Percentiles rank a stretch among this genome's conserved stretches.
These are phyloP conservation scores for Aspergillus sclerotialis DNA, from an alignment of 2,329 filamentous ascomycete genomes.

Conservation along the genomic window DNA sequence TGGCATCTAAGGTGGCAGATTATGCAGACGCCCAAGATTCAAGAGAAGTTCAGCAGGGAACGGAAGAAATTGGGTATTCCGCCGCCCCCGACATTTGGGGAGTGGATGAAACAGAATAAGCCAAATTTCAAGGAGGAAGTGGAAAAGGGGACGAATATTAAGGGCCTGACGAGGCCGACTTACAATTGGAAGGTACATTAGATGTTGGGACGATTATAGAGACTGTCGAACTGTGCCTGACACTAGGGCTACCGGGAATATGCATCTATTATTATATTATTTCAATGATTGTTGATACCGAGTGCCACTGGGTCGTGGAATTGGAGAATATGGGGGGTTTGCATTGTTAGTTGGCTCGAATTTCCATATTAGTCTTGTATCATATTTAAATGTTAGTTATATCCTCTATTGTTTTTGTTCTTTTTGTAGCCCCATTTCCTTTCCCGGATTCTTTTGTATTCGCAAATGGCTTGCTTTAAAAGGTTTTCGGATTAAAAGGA, in stretches of 20 bases:
- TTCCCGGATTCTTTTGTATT: background rate
- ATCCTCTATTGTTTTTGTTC: constrained; percentile 1
- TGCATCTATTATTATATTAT: too few species aligned
- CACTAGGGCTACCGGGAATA: background rate
- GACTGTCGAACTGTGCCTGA: constrained; percentile 1
- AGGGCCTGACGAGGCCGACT: constrained; percentile 23
- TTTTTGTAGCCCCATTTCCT: background rate
- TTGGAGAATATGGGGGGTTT: too few species aligned
- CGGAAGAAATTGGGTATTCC: constrained; percentile 60
- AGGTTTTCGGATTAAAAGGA: too few species aligned
- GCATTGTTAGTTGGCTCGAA: too few species aligned
- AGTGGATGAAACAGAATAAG: constrained; percentile 39
- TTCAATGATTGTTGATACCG: too few species aligned
- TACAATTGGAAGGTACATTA: constrained; percentile 23
- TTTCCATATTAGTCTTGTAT: too few species aligned
- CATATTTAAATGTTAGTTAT: too few species aligned
- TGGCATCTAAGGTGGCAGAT: constrained; percentile 87
- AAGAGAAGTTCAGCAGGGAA: constrained; percentile 59
- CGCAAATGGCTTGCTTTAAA: too few species aligned
- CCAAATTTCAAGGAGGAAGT: constrained; percentile 32
- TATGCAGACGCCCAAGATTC: constrained; percentile 68
- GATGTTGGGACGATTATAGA: constrained; percentile 4
- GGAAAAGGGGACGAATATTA: constrained; percentile 26
- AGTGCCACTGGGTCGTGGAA: too few species aligned
- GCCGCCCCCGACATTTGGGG: constrained; percentile 37